phyloP scores from a whole-genome alignment of 148 eudicot species.

The Hydrangea macrophylla region DNA sequence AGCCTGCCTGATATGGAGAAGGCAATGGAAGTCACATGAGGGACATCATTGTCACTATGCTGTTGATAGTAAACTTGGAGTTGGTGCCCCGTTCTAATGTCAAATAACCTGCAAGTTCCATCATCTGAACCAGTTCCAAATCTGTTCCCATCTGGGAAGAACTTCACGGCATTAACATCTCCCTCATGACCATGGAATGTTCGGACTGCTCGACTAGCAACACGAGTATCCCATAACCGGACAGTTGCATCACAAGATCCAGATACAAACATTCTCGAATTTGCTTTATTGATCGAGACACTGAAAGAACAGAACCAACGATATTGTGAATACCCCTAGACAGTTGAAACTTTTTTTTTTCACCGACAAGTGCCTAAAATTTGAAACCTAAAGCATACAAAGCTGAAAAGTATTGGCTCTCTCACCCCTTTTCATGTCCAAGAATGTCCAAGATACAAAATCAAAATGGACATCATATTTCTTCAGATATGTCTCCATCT shows the following conservation, averaged over 20 bases:
- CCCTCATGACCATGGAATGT: slow-evolving; percentile 95
- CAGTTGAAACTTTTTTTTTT: background rate
- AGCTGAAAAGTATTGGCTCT: background rate
- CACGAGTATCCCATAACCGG: slow-evolving; percentile 94
- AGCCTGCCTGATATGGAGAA: slow-evolving; percentile 95
- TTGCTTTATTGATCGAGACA: slow-evolving; percentile 69
- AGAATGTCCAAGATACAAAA: too few species aligned
- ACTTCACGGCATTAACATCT: slow-evolving; percentile 91
- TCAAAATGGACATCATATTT: background rate
- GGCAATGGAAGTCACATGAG: slow-evolving; percentile 74
- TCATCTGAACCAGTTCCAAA: slow-evolving; percentile 98
- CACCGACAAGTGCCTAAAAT: too few species aligned
- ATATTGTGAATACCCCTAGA: background rate
- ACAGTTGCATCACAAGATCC: slow-evolving; percentile 94
- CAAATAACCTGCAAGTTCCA: slow-evolving; percentile 85
- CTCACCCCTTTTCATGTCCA: background rate
- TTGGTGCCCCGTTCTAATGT: slow-evolving; percentile 97
- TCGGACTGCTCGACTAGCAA: slow-evolving; percentile 91
- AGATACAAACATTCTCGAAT: slow-evolving; percentile 78
- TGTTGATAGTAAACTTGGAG: slow-evolving; percentile 77
- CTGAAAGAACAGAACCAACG: slow-evolving; percentile 37
- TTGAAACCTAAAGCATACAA: too few species aligned
- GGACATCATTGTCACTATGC: slow-evolving; percentile 58
- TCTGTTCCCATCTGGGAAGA: slow-evolving; percentile 96
- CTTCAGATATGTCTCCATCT: background rate